Evolutionary conservation across 495 filamentous ascomycete genomes (phyloP).

Genomic region (Aspergillus sclerotiicarbonarius): DNA sequence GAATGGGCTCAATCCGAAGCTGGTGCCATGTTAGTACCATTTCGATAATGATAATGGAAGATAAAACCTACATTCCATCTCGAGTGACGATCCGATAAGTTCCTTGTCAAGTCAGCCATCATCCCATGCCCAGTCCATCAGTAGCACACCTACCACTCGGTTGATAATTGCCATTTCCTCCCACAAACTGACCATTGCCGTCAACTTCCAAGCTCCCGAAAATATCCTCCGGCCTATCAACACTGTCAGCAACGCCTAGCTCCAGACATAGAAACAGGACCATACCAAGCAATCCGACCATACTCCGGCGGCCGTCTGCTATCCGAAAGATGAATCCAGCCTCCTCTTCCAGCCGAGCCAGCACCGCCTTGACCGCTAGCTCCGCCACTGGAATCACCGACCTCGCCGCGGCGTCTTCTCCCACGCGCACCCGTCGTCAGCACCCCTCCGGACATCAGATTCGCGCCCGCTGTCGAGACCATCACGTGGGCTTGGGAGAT

Average conservation of each 20-base stretch:
- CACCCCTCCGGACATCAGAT: conserved; percentile 62
- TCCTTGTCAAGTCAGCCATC: conserved; percentile 27
- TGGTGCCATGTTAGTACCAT: conserved; percentile 17
- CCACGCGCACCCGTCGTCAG: conserved; percentile 52
- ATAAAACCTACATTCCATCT: conserved; percentile 56
- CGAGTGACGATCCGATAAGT: conserved; percentile 57
- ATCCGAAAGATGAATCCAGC: conserved; percentile 89
- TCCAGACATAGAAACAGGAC: background rate
- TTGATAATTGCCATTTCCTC: conserved; percentile 56
- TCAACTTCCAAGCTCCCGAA: conserved; percentile 90
- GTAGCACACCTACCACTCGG: conserved; percentile 45
- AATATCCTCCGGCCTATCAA: conserved; percentile 73
- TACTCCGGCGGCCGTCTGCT: conserved; percentile 79
- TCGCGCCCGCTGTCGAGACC: conserved; percentile 72
- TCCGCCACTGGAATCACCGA: conserved; percentile 62
- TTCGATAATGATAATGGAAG: background rate
- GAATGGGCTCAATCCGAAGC: conserved; percentile 54
- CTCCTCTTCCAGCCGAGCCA: conserved; percentile 79
- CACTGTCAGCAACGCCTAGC: background rate
- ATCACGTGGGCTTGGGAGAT: conserved; percentile 75
- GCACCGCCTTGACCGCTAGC: conserved; percentile 80
- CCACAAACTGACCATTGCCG: conserved; percentile 68
- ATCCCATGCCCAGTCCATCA: background rate
- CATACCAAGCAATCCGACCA: conserved; percentile 77
- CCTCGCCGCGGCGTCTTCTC: conserved; percentile 39